These are phyloP conservation scores for Venturia oleaginea DNA, from an alignment of 2,329 filamentous ascomycete genomes.

Conservation along the genomic window DNA sequence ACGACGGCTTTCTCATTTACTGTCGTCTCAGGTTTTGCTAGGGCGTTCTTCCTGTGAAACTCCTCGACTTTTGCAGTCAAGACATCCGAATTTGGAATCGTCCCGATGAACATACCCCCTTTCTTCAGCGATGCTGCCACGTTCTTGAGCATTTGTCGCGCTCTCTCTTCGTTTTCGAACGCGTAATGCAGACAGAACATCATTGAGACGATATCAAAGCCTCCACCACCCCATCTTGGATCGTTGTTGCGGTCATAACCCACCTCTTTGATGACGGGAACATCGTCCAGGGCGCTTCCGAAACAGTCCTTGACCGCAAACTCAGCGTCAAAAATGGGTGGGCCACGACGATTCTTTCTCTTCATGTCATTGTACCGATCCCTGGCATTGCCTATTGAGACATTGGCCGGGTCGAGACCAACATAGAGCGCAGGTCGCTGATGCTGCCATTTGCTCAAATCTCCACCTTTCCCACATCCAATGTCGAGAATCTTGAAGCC, in stretches of 20 bases:
- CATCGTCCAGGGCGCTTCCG: slow-evolving; percentile 69
- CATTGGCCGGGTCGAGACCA: slow-evolving; percentile 83
- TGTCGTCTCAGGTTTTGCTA: slow-evolving; percentile 21
- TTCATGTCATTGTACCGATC: slow-evolving; percentile 72
- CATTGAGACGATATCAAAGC: slow-evolving; percentile 91
- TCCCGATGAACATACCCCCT: slow-evolving; percentile 86
- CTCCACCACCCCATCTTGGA: slow-evolving; percentile 63
- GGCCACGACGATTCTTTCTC: slow-evolving; percentile 32
- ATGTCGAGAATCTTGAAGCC: slow-evolving; percentile 63
- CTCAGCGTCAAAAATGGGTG: slow-evolving; percentile 69
- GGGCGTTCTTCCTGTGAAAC: slow-evolving; percentile 54
- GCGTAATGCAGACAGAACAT: slow-evolving; percentile 99
- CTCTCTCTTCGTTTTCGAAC: slow-evolving; percentile 86
- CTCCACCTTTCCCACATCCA: slow-evolving; percentile 93
- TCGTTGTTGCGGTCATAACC: slow-evolving; percentile 70
- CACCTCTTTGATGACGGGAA: slow-evolving; percentile 74
- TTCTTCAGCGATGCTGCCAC: slow-evolving; percentile 86
- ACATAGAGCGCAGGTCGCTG: slow-evolving; percentile 88
- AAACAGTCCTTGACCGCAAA: slow-evolving; percentile 93
- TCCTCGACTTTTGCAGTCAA: slow-evolving; percentile 69
- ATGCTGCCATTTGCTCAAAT: slow-evolving; percentile 91
- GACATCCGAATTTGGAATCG: slow-evolving; percentile 94
- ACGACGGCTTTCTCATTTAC: neutral
- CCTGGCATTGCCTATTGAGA: slow-evolving; percentile 82
- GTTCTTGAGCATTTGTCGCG: slow-evolving; percentile 85